Conservation (phyloP, 495 filamentous ascomycete species). For the Talaromyces stipitatus region DNA sequence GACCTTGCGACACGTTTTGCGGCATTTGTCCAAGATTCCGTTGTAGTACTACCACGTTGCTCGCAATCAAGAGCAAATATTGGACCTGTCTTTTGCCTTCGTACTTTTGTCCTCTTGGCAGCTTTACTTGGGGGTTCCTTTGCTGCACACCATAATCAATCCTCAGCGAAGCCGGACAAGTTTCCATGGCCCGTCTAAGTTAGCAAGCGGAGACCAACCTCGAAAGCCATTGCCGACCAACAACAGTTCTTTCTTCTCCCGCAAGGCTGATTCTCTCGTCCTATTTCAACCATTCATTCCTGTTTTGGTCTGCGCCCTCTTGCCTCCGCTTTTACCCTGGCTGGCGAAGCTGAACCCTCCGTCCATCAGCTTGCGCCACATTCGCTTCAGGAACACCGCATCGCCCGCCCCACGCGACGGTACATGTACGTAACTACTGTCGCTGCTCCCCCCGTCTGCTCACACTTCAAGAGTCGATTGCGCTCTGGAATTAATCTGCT, state of each 20-base stretch:
- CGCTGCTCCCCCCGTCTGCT: neutral
- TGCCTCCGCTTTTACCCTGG: constrained; percentile 1
- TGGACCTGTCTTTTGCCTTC: neutral
- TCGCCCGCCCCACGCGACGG: constrained; percentile 33
- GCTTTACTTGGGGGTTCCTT: neutral
- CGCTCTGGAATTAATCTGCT: neutral
- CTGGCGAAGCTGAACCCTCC: constrained; percentile 28
- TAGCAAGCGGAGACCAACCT: neutral
- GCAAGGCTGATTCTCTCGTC: constrained; percentile 5
- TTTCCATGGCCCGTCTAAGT: neutral
- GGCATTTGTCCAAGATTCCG: neutral
- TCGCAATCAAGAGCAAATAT: neutral
- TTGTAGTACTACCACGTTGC: neutral
- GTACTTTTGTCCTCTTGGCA: neutral
- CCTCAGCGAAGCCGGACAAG: neutral
- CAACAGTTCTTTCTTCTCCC: neutral
- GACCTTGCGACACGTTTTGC: neutral
- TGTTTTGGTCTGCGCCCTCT: constrained; percentile 3
- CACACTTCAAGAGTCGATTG: neutral
- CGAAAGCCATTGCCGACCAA: neutral
- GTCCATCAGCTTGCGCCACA: constrained; percentile 45
- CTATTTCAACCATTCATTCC: neutral
- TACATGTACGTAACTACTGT: constrained; percentile 6
- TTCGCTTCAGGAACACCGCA: constrained; percentile 28
- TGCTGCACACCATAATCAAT: neutral